Conservation (phyloP, 2,329 filamentous ascomycete species). For the Fonsecaea monophora region DNA sequence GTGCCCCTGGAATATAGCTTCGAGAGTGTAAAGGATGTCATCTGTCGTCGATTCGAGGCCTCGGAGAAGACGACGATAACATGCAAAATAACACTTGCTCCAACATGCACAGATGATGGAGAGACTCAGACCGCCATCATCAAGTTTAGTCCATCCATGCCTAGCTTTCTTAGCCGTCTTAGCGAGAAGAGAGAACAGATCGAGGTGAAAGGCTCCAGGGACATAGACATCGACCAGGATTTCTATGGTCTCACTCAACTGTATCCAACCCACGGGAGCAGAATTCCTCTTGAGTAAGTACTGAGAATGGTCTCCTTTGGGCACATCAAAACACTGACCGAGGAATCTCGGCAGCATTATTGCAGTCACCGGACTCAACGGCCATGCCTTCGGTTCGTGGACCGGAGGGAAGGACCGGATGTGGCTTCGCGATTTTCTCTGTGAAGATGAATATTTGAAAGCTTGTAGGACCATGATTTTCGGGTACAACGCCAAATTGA, state of each 20-base stretch:
- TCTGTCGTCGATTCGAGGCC: not conserved
- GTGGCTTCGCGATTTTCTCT: slow-evolving; percentile 1
- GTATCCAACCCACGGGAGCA: not conserved
- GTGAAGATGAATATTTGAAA: not conserved
- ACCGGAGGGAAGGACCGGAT: slow-evolving; percentile 2
- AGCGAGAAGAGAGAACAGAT: slow-evolving; percentile 1
- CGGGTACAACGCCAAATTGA: not conserved
- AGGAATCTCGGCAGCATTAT: not conserved
- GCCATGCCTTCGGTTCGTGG: slow-evolving; percentile 5
- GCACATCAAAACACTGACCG: not conserved
- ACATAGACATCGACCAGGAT: slow-evolving; percentile 7
- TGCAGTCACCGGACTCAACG: not conserved
- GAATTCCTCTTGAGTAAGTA: not conserved
- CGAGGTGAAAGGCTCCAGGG: not conserved
- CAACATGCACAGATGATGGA: slow-evolving; percentile 5
- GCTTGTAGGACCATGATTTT: slow-evolving; percentile 3
- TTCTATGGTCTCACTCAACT: slow-evolving; percentile 6
- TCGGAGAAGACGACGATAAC: not conserved
- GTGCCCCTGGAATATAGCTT: not conserved
- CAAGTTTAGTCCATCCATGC: slow-evolving; percentile 4
- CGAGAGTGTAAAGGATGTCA: not conserved
- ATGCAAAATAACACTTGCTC: not conserved
- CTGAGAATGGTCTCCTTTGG: not conserved
- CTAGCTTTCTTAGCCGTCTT: not conserved
- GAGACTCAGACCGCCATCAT: not conserved